Conservation (phyloP, 116 monocot genomes). For the Dioscorea cayenensis region DNA sequence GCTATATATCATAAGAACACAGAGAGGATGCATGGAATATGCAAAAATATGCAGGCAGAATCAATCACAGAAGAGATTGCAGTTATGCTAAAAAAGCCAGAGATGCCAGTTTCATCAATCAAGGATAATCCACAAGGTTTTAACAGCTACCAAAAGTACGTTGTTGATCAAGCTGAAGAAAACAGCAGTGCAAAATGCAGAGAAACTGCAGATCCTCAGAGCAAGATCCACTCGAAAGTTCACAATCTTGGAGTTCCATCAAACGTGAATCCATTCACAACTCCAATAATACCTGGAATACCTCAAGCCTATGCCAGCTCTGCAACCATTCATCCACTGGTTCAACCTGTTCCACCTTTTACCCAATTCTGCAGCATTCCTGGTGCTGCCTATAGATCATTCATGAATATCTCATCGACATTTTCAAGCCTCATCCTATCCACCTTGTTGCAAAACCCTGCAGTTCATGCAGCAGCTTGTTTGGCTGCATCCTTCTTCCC, state of each 20-base stretch:
- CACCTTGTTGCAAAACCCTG: constrained; percentile 69
- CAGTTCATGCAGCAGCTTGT: constrained; percentile 74
- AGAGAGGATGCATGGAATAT: constrained; percentile 19
- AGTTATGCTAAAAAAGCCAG: constrained; percentile 4
- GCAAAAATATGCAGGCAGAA: constrained; percentile 14
- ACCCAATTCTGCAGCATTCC: constrained; percentile 23
- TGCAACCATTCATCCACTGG: constrained; percentile 29
- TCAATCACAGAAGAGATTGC: background rate
- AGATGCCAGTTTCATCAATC: background rate
- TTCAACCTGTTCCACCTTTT: constrained; percentile 39
- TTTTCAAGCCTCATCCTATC: constrained; percentile 64
- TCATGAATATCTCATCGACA: constrained; percentile 46
- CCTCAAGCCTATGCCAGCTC: constrained; percentile 20
- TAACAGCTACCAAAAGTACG: constrained; percentile 4
- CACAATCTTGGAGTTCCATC: constrained; percentile 10
- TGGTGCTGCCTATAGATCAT: constrained; percentile 46
- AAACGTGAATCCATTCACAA: constrained; percentile 13
- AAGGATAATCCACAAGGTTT: constrained; percentile 10
- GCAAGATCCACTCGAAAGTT: constrained; percentile 3
- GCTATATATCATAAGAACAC: constrained; percentile 5
- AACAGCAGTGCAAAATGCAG: background rate
- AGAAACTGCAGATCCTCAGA: constrained; percentile 3
- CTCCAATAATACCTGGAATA: constrained; percentile 10
- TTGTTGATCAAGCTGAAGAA: background rate
- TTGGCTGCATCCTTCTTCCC: constrained; percentile 81